Evolutionary conservation across 169 alveolate genomes (phyloP).

Genomic region (Miamiensis avidus): DNA sequence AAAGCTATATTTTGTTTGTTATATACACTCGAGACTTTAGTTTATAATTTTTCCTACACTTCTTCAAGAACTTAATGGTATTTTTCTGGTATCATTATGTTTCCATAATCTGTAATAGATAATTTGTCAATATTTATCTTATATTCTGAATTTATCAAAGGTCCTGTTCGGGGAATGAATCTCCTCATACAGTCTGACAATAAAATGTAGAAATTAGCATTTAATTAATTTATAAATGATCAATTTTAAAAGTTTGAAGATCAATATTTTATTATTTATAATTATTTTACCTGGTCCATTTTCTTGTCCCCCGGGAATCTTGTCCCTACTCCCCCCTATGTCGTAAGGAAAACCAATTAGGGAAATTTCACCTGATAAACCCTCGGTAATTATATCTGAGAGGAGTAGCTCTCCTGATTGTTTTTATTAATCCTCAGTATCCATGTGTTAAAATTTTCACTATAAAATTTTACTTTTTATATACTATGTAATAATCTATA

Average conservation of each 20-base stretch:
- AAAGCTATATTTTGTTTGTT: constrained; percentile 31
- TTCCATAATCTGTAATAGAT: constrained; percentile 42
- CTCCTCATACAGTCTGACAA: constrained; percentile 37
- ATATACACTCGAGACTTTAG: constrained; percentile 17
- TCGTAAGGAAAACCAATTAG: constrained; percentile 42
- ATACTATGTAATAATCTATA: too few species aligned
- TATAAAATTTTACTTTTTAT: too few species aligned
- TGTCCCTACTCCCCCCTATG: constrained; percentile 40
- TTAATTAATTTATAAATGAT: background rate
- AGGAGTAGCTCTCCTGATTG: too few species aligned
- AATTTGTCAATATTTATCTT: constrained; percentile 25
- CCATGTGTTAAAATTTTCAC: too few species aligned
- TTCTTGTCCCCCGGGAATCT: constrained; percentile 33
- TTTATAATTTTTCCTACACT: constrained; percentile 20
- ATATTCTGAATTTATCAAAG: constrained; percentile 38
- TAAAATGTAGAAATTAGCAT: too few species aligned
- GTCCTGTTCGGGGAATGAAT: constrained; percentile 33
- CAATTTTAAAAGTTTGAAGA: background rate
- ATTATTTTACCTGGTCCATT: constrained; percentile 40
- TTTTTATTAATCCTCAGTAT: too few species aligned
- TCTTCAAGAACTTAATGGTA: constrained; percentile 22
- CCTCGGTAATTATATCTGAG: constrained; percentile 22
- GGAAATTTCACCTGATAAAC: constrained; percentile 38
- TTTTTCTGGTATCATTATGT: constrained; percentile 17
- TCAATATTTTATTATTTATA: too few species aligned